These are phyloP conservation scores for Penicillium sp. DNA, from an alignment of 2,329 filamentous ascomycete genomes.

Conservation along the genomic window DNA sequence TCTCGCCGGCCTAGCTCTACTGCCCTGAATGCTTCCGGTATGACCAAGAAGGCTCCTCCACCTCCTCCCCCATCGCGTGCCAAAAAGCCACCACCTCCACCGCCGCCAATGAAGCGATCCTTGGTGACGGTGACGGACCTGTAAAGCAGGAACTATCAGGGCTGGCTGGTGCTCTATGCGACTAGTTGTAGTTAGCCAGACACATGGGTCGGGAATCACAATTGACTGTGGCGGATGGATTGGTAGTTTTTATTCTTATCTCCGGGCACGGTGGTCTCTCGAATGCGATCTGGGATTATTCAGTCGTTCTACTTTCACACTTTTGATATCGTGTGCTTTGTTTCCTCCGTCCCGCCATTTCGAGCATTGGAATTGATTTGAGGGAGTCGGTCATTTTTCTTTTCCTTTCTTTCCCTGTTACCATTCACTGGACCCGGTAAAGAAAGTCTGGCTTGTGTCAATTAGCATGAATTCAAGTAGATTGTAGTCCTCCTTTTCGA, in stretches of 20 bases:
- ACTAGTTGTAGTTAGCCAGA: constrained; percentile 9
- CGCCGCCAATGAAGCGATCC: constrained; percentile 65
- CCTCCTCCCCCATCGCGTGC: constrained; percentile 64
- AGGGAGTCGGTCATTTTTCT: not conserved
- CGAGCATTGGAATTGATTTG: not conserved
- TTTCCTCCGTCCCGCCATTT: not conserved
- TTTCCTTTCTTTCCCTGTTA: not conserved
- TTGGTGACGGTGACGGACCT: constrained; percentile 34
- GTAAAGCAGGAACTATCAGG: constrained; percentile 14
- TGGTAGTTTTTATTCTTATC: constrained; percentile 12
- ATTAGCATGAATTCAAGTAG: not conserved
- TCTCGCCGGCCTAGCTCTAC: constrained; percentile 58
- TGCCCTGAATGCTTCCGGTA: constrained; percentile 38
- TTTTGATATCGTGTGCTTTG: not conserved
- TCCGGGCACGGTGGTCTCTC: not conserved
- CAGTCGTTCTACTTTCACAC: constrained; percentile 2
- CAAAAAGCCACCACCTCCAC: constrained; percentile 69
- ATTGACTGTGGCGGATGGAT: constrained; percentile 3
- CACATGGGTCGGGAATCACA: constrained; percentile 2
- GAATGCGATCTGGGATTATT: not conserved
- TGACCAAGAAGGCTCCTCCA: constrained; percentile 60
- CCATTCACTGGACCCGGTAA: not conserved
- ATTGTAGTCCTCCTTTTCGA: not conserved
- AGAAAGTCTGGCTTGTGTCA: too few species aligned
- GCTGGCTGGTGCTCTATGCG: not conserved